phyloP scores from a whole-genome alignment of 371 early-diverging fungal species.

The Circinella minor region DNA sequence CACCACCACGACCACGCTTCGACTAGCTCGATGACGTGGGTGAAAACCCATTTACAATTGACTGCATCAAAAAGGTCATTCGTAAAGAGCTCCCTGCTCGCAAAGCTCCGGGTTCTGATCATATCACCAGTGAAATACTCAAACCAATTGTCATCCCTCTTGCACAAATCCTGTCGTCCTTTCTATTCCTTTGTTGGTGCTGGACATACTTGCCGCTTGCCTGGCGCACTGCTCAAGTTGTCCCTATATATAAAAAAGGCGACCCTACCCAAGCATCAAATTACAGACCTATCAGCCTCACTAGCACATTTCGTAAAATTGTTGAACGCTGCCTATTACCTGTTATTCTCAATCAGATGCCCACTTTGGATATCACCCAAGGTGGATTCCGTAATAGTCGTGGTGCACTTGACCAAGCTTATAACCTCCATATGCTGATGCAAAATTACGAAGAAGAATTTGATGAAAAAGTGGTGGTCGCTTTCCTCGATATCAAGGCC shows the following conservation, averaged over 20 bases:
- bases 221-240: slow-evolving; percentile 31
- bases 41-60: too few relatives aligned
- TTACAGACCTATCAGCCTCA: slow-evolving; percentile 24
- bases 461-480: slow-evolving; percentile 7
- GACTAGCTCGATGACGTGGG: too few relatives aligned
- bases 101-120: too few relatives aligned
- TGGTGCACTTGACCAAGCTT: slow-evolving; percentile 26
- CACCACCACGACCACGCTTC: too few relatives aligned
- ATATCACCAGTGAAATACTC: too few relatives aligned
- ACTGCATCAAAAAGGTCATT: too few relatives aligned
- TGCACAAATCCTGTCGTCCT: too few relatives aligned
- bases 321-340: slow-evolving; percentile 16
- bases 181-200: too few relatives aligned
- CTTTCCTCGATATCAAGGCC: slow-evolving; percentile 32
- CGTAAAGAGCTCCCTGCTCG: too few relatives aligned
- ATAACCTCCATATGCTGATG: slow-evolving; percentile 6
- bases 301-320: slow-evolving; percentile 14
- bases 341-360: background rate
- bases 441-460: background rate
- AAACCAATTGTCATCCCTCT: too few relatives aligned
- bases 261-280: slow-evolving; percentile 11
- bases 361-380: slow-evolving; percentile 22
- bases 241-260: slow-evolving; percentile 29
- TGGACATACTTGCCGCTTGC: too few relatives aligned
- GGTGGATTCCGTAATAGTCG: slow-evolving; percentile 20